Conservation (phyloP, 371 early-diverging fungal genomes). For the Mucor piriformis region DNA sequence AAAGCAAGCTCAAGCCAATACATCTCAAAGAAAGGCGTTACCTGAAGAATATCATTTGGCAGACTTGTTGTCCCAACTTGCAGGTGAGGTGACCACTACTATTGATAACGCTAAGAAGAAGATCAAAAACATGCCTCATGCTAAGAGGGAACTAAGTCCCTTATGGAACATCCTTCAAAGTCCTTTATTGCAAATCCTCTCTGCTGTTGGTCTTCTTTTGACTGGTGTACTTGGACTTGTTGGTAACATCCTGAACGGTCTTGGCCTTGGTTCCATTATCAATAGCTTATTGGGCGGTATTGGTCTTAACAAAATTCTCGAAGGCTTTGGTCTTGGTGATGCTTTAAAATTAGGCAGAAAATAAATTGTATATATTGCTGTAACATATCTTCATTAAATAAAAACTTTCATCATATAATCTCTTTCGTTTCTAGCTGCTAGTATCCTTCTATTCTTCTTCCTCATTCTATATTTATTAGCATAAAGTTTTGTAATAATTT, state of each 20-base stretch:
- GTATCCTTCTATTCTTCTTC: not conserved
- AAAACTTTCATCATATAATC: not conserved
- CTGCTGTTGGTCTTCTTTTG: constrained; percentile 35
- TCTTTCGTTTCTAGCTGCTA: not conserved
- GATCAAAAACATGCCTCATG: constrained; percentile 34
- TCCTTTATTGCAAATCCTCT: constrained; percentile 36
- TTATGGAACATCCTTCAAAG: constrained; percentile 33
- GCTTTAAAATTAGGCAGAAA: constrained; percentile 21
- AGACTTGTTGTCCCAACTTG: constrained; percentile 28
- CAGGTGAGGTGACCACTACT: constrained; percentile 33
- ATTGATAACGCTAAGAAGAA: constrained; percentile 42
- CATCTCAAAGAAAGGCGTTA: constrained; percentile 27
- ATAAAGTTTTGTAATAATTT: no score
- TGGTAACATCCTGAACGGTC: constrained; percentile 32
- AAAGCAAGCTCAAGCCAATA: constrained; percentile 28
- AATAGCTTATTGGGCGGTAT: constrained; percentile 34
- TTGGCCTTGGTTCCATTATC: constrained; percentile 32
- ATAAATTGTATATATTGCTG: not conserved
- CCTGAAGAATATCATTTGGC: constrained; percentile 35
- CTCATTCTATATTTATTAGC: no score
- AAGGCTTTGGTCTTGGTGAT: constrained; percentile 32
- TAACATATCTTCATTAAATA: not conserved
- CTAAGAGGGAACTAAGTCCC: constrained; percentile 32
- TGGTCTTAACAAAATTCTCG: constrained; percentile 36
- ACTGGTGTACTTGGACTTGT: constrained; percentile 37